Percentiles rank a stretch among this genome's conserved stretches.
These are phyloP conservation scores for Neonectria ditissima DNA, from an alignment of 2,329 filamentous ascomycete genomes.

Conservation along the genomic window DNA sequence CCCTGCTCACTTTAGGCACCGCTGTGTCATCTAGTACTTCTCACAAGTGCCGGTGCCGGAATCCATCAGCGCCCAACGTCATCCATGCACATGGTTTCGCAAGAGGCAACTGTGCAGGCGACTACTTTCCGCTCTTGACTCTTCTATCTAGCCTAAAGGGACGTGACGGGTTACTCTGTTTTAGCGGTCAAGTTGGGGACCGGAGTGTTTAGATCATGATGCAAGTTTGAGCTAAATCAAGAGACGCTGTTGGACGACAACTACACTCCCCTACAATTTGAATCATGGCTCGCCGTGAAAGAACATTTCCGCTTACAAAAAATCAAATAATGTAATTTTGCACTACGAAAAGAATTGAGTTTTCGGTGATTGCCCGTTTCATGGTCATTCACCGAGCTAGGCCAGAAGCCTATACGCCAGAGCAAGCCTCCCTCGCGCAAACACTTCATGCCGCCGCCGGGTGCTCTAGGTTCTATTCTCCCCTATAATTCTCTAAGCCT, in stretches of 20 bases:
- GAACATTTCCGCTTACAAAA: not conserved
- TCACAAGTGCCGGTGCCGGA: not conserved
- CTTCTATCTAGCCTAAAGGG: not conserved
- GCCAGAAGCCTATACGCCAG: conserved; percentile 2
- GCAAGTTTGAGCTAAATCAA: not conserved
- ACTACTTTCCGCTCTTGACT: not conserved
- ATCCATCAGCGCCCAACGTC: not conserved
- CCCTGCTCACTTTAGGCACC: conserved; percentile 1
- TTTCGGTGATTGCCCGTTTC: not conserved
- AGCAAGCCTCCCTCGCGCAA: conserved; percentile 2
- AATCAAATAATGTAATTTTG: not conserved
- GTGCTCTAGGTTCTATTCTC: not conserved
- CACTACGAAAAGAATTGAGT: not conserved
- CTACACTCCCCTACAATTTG: not conserved
- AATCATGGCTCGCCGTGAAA: conserved; percentile 2
- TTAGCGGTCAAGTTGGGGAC: no score
- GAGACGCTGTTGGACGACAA: not conserved
- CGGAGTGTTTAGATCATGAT: not conserved
- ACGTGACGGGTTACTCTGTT: not conserved
- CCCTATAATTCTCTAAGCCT: not conserved
- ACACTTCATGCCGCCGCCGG: not conserved
- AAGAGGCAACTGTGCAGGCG: not conserved
- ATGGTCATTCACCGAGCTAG: conserved; percentile 1
- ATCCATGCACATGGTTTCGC: not conserved
- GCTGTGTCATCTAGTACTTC: not conserved